Conservation (phyloP, 768 basidiomycete species). For the Nidularia sp. region DNA sequence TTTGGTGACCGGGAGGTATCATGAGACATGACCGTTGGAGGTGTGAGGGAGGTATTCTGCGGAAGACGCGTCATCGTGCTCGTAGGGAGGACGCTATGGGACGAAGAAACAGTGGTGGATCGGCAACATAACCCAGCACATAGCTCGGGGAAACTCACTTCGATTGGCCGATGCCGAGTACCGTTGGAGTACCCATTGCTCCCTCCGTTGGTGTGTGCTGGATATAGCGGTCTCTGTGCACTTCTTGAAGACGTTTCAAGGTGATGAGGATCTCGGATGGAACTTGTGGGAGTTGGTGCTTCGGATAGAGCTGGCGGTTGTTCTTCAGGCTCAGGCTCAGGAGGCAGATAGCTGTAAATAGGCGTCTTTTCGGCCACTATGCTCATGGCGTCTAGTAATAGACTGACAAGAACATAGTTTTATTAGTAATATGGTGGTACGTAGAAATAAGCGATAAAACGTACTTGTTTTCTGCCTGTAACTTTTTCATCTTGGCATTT, state of each 20-base stretch:
- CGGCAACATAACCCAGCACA: background rate
- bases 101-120: background rate
- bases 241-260: background rate
- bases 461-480: conserved; percentile 50
- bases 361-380: conserved; percentile 17
- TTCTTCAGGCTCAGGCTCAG: conserved; percentile 2
- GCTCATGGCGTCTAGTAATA: conserved; percentile 31
- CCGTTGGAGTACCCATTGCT: conserved; percentile 2
- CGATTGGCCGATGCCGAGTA: conserved; percentile 4
- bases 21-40: background rate
- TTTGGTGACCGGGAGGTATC: no score
- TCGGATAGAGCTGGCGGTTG: background rate
- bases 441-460: conserved; percentile 7
- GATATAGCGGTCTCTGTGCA: background rate
- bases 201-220: conserved; percentile 5
- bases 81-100: background rate
- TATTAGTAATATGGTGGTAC: background rate
- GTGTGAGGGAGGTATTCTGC: background rate
- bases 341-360: conserved; percentile 17
- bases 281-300: background rate
- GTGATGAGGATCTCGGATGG: background rate
- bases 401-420: conserved; percentile 12
- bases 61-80: background rate
- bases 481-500: conserved; percentile 33
- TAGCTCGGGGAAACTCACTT: background rate